Evolutionary conservation across 768 basidiomycete species (phyloP).

Genomic region (Phlebiopsis gigantea): DNA sequence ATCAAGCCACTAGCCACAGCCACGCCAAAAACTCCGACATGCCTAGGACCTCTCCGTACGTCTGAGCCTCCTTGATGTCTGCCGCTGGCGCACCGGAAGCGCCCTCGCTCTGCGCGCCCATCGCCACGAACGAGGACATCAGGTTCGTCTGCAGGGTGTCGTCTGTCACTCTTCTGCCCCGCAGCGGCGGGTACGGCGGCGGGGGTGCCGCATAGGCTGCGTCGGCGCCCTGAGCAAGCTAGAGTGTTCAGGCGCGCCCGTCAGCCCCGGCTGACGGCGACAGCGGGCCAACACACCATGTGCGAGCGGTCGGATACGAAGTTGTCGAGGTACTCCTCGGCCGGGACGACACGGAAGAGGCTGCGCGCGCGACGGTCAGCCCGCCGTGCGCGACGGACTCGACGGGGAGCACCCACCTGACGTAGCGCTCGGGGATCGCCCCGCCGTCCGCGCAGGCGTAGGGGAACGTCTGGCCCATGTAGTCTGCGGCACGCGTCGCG

Average conservation of each 20-base stretch:
- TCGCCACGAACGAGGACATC: slow-evolving; percentile 54
- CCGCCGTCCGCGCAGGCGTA: slow-evolving; percentile 15
- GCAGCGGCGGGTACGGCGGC: slow-evolving; percentile 45
- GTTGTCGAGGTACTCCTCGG: slow-evolving; percentile 42
- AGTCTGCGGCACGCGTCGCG: slow-evolving; percentile 22
- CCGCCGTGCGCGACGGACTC: background rate
- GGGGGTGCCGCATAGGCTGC: slow-evolving; percentile 37
- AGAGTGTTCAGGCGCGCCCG: background rate
- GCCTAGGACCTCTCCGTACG: slow-evolving; percentile 9
- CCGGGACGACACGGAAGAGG: slow-evolving; percentile 57
- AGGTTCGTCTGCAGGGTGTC: slow-evolving; percentile 44
- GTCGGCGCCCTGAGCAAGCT: background rate
- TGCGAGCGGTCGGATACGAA: slow-evolving; percentile 77
- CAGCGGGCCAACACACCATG: slow-evolving; percentile 43
- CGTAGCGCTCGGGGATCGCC: slow-evolving; percentile 13
- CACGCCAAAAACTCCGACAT: slow-evolving; percentile 20
- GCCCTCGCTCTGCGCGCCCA: slow-evolving; percentile 34
- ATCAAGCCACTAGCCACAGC: slow-evolving; percentile 2
- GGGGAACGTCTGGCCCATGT: slow-evolving; percentile 26
- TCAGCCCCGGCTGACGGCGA: background rate
- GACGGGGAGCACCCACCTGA: slow-evolving; percentile 13
- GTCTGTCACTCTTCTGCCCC: slow-evolving; percentile 37
- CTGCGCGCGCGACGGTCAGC: slow-evolving; percentile 31
- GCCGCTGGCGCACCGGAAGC: slow-evolving; percentile 10
- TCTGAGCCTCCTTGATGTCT: background rate